Evolutionary conservation across 768 basidiomycete genomes (phyloP).

Genomic region (Rubroboletus pulcherrimus): DNA sequence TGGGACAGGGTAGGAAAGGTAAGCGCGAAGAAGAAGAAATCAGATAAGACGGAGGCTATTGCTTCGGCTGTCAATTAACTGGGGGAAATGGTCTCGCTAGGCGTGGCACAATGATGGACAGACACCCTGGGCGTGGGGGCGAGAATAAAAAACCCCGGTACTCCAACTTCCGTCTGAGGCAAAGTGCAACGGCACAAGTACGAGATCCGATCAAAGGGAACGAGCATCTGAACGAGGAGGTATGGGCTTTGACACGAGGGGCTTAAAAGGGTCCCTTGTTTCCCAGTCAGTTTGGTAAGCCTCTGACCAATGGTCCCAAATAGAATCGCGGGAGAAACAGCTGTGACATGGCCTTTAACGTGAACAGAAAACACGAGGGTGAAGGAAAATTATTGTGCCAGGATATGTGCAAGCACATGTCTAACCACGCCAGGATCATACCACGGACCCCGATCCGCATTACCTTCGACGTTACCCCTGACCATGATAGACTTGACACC

Average conservation of each 20-base stretch:
- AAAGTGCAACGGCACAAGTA: not conserved
- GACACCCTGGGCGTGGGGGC: not conserved
- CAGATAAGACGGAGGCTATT: not conserved
- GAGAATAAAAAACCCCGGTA: not conserved
- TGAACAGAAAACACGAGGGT: not conserved
- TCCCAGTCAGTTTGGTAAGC: conserved; percentile 1
- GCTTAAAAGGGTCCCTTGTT: not conserved
- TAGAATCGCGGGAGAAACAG: conserved; percentile 6
- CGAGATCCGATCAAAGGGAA: not conserved
- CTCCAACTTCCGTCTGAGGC: not conserved
- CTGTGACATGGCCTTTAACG: not conserved
- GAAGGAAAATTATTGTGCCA: conserved; percentile 8
- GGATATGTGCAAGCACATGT: conserved; percentile 37
- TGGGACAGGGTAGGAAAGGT: too few species aligned
- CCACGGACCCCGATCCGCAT: conserved; percentile 26
- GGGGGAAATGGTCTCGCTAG: not conserved
- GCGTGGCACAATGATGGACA: not conserved
- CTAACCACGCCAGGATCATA: conserved; percentile 49
- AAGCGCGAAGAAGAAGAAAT: not conserved
- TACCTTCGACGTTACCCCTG: conserved; percentile 23
- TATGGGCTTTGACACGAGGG: not conserved
- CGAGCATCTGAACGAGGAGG: not conserved
- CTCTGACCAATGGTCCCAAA: not conserved
- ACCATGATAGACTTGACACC: conserved; percentile 60
- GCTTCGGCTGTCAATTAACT: not conserved